Evolutionary conservation across 129 eudicot species (phyloP), one percentile per base, ranked within the genome.

Genomic region (Tagetes erecta): DNA sequence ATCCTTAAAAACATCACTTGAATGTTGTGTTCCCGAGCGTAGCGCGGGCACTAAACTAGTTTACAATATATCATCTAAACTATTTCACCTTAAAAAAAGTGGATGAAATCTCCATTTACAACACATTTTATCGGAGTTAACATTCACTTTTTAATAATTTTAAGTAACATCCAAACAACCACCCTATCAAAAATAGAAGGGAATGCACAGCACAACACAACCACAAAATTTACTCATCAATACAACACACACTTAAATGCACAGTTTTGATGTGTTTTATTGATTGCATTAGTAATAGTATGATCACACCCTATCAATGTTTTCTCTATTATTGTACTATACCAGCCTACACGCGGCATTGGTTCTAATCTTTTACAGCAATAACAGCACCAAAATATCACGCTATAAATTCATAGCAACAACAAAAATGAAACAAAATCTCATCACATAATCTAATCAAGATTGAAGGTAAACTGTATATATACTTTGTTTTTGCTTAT

Each of bases 401-500:
- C 45, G n/a, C 51, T 63, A 79, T 53, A 42, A 71, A 7, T 53
- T 64, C 82, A 71, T 63, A 71, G 78, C 82, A 71, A 33, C 68
- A 78, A n/a, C 69, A 37, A 64, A 60, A 71, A 78, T 78, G 47
- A 56, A 64, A 27, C 52, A 11, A n/a, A 37, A 64, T 40, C 47
- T 79, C 64, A 37, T 59, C 58, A 13, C 60, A 72, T 72, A 37
- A 45, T 34, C 10, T 30, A 72, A 65, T 72, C 71, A 53, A 78
- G 42, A 79, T n/a, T 36, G 60, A 53, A 72, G 36, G 69, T 47
- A 62, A 40, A 63, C 38, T 36, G 52, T 50, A 78, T 71, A 79
- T 79, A 42, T 79, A 79, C 83, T 64, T 34, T 30, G 30, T 42
- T 67, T 35, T 69, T 77, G 75, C 65, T 27, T 69, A 60, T 49